Evolutionary conservation across 345 rosid genomes (phyloP).

Genomic region (Acer yangbiense): DNA sequence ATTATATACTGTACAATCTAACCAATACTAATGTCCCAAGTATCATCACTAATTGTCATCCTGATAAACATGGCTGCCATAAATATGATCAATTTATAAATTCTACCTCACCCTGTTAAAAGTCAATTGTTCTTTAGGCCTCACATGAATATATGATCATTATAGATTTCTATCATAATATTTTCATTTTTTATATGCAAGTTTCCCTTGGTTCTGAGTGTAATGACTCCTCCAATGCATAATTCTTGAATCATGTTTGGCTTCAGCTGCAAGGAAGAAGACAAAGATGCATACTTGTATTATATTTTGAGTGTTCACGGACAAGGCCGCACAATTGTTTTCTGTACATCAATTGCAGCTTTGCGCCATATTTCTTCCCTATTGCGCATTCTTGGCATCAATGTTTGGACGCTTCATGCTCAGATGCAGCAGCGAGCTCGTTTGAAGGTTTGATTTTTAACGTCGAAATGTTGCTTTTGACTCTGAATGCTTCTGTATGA

Average conservation of each 20-base stretch:
- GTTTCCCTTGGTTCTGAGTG: not conserved
- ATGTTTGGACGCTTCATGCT: constrained; percentile 73
- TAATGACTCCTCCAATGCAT: constrained; percentile 4
- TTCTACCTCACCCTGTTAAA: not conserved
- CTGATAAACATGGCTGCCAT: not conserved
- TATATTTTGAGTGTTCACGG: constrained; percentile 91
- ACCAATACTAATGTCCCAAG: not conserved
- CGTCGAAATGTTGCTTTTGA: not conserved
- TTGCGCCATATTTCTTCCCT: constrained; percentile 81
- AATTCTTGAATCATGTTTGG: constrained; percentile 18
- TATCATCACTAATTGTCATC: not conserved
- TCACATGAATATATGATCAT: not conserved
- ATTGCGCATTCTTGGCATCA: constrained; percentile 72
- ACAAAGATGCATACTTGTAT: constrained; percentile 84
- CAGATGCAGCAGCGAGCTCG: constrained; percentile 99
- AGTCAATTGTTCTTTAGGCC: not conserved
- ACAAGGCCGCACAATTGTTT: constrained; percentile 89
- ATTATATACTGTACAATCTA: not conserved
- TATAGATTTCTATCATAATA: not conserved
- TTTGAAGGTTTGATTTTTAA: constrained; percentile 58
- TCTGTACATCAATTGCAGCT: constrained; percentile 96
- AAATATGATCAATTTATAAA: not conserved
- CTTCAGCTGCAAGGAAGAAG: constrained; percentile 87
- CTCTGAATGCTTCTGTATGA: not conserved
- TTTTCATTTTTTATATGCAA: not conserved